phyloP scores from a whole-genome alignment of 1,284 basidiomycete species.

The Cystobasidium pallidum region DNA sequence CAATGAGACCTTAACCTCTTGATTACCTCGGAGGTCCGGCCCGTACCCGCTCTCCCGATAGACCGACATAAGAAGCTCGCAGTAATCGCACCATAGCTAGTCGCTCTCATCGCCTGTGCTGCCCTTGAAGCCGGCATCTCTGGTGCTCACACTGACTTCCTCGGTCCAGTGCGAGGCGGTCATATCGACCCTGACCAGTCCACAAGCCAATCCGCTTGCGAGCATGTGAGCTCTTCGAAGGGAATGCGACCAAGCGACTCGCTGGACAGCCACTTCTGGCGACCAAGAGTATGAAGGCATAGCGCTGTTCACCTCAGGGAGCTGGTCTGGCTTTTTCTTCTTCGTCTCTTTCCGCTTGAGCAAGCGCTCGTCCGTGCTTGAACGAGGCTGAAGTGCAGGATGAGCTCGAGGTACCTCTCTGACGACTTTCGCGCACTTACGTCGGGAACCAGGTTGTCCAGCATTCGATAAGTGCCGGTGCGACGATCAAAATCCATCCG shows the following conservation, averaged over 20 bases:
- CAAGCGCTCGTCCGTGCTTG: background rate
- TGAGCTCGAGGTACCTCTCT: background rate
- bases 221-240: slow-evolving; percentile 68
- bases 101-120: slow-evolving; percentile 16
- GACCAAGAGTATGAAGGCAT: slow-evolving; percentile 68
- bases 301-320: slow-evolving; percentile 32
- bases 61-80: no score
- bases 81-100: background rate
- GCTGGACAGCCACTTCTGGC: slow-evolving; percentile 71
- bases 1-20: no score
- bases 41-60: no score
- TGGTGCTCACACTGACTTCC: slow-evolving; percentile 19
- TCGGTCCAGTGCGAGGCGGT: slow-evolving; percentile 7
- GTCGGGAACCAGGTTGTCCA: slow-evolving; percentile 77
- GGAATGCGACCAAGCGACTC: slow-evolving; percentile 78
- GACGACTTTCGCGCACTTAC: slow-evolving; percentile 57
- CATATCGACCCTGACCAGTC: slow-evolving; percentile 78
- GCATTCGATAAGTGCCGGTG: slow-evolving; percentile 73
- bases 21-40: no score
- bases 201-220: slow-evolving; percentile 77
- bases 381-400: background rate
- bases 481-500: slow-evolving; percentile 81
- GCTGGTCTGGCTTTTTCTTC: background rate
- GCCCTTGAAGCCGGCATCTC: background rate
- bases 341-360: slow-evolving; percentile 6